Conservation (phyloP, 768 basidiomycete genomes). For the Neoboletus brunneissimus region DNA sequence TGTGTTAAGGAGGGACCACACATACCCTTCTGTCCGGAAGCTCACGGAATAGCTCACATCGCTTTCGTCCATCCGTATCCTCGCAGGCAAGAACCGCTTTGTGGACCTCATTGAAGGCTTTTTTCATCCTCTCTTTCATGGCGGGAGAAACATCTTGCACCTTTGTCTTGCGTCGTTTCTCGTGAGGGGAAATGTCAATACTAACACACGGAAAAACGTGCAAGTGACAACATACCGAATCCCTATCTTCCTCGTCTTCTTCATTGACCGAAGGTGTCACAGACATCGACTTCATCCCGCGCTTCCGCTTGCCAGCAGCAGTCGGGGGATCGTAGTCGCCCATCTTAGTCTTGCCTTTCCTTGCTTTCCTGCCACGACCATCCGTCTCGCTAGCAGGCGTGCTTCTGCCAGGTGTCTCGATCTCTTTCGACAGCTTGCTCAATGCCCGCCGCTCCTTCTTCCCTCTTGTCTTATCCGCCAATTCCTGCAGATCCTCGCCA, state of each 20-base stretch:
- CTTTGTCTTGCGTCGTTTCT: slow-evolving; percentile 89
- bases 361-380: slow-evolving; percentile 52
- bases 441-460: slow-evolving; percentile 61
- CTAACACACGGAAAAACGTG: not conserved
- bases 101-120: slow-evolving; percentile 72
- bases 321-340: slow-evolving; percentile 45
- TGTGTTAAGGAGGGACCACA: not conserved
- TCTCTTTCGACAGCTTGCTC: slow-evolving; percentile 57
- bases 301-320: slow-evolving; percentile 67
- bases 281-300: slow-evolving; percentile 67
- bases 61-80: slow-evolving; percentile 71
- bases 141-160: slow-evolving; percentile 53
- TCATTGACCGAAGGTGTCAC: slow-evolving; percentile 71
- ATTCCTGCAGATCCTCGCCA: slow-evolving; percentile 74
- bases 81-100: slow-evolving; percentile 71
- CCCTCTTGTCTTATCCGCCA: slow-evolving; percentile 61
- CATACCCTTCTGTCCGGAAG: slow-evolving; percentile 75
- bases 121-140: slow-evolving; percentile 77
- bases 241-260: slow-evolving; percentile 78
- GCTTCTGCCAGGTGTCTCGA: slow-evolving; percentile 57
- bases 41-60: slow-evolving; percentile 85
- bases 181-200: slow-evolving; percentile 5
- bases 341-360: slow-evolving; percentile 61
- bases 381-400: slow-evolving; percentile 65
- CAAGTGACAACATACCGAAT: slow-evolving; percentile 46